Percentiles rank a stretch among this genome's conserved stretches.
Conservation (phyloP, 2,329 filamentous ascomycete species). For the Aspergillus bombycis region DNA sequence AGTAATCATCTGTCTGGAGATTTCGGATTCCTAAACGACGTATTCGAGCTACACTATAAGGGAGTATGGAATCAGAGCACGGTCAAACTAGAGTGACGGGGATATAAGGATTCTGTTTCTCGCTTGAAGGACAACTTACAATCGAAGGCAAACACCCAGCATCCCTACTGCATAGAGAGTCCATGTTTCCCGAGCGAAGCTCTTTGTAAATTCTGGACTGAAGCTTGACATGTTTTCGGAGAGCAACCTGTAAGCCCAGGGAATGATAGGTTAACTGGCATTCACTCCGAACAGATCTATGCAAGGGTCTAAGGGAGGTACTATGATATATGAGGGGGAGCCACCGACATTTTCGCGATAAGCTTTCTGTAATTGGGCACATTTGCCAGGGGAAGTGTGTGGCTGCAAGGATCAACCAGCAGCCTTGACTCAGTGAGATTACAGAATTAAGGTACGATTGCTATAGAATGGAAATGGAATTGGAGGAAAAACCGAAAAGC, state of each 20-base stretch:
- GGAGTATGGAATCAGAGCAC: conserved; percentile 5
- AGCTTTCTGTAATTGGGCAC: background rate
- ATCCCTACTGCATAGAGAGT: conserved; percentile 44
- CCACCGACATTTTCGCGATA: conserved; percentile 1
- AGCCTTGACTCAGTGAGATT: background rate
- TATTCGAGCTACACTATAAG: conserved; percentile 41
- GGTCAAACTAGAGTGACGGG: background rate
- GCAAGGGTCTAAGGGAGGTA: conserved; percentile 3
- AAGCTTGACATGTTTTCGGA: conserved; percentile 32
- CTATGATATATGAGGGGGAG: conserved; percentile 4
- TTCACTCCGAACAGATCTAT: conserved; percentile 5
- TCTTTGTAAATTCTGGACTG: conserved; percentile 29
- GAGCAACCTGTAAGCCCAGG: conserved; percentile 22
- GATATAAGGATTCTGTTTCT: conserved; percentile 14
- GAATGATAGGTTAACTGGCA: conserved; percentile 13
- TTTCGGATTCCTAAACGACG: conserved; percentile 51
- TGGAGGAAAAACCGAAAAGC: background rate
- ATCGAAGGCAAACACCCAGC: conserved; percentile 39
- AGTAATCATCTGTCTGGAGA: conserved; percentile 59
- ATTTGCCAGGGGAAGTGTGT: background rate
- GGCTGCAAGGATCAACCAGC: background rate
- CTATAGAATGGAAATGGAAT: background rate
- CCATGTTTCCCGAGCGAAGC: conserved; percentile 45
- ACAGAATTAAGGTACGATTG: background rate
- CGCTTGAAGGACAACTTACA: conserved; percentile 35